Percentiles rank a stretch among this genome's conserved stretches.
Conservation (phyloP, 2,329 filamentous ascomycete species). For the Colletotrichum magnum region DNA sequence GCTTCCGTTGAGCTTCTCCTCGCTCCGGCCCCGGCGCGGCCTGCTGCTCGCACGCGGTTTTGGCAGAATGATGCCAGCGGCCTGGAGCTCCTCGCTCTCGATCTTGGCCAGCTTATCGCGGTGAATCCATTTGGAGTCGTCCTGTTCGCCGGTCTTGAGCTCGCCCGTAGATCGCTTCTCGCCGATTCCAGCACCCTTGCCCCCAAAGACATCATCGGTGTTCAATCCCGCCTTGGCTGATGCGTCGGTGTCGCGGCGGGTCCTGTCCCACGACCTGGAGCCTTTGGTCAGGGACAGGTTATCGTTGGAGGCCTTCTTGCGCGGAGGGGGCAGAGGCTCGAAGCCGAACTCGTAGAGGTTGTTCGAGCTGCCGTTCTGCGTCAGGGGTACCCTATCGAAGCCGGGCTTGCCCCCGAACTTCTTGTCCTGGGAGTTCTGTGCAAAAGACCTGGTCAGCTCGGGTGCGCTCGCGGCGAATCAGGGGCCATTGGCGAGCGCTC, state of each 20-base stretch:
- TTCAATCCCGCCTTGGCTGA: constrained; percentile 32
- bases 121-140: constrained; percentile 86
- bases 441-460: constrained; percentile 6
- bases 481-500: neutral
- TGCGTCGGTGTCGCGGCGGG: constrained; percentile 42
- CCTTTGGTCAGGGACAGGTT: constrained; percentile 44
- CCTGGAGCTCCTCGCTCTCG: constrained; percentile 84
- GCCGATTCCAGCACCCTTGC: constrained; percentile 41
- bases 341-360: constrained; percentile 41
- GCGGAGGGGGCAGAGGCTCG: constrained; percentile 43
- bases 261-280: constrained; percentile 37
- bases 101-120: constrained; percentile 87
- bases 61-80: constrained; percentile 78
- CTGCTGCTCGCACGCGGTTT: constrained; percentile 67
- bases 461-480: neutral
- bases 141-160: constrained; percentile 53
- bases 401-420: constrained; percentile 37
- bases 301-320: constrained; percentile 55
- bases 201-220: constrained; percentile 43
- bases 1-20: constrained; percentile 48
- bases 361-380: constrained; percentile 45
- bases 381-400: constrained; percentile 34
- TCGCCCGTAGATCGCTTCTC: constrained; percentile 48
- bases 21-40: constrained; percentile 59
- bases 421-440: constrained; percentile 42